Evolutionary conservation across 768 basidiomycete genomes (phyloP), one percentile per base, ranked within the genome.

Genomic region (Saitozyma podzolica): DNA sequence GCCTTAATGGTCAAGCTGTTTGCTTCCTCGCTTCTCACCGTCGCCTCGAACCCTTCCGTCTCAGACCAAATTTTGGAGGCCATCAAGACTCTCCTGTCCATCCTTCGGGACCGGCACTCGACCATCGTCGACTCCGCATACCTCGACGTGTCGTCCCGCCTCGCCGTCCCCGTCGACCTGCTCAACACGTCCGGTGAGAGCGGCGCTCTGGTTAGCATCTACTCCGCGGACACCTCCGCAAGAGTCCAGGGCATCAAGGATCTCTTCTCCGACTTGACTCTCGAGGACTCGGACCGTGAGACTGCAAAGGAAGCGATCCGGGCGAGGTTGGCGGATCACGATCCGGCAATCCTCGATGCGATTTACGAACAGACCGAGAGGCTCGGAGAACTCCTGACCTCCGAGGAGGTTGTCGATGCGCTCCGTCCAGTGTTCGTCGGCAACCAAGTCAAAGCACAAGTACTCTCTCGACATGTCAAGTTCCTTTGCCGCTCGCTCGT

Each of bases 251-350:
- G 88, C 4, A 85, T 92, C 6, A 83, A 83, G 50, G 82, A 83
- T 40, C 79, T 91, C 45, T 76, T 88, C 43, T 75, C 45, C 14
- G 51, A 62, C n/a, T 17, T 54, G 53, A 39, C 67, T 63, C 59
- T 43, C n/a, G 47, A 39, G 3, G 40, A 50, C n/a, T 40, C 51
- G 16, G 55, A 49, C 9, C 20, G 20, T 7, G 61, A 66, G n/a
- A 75, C 87, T 2, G 79, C 88, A 17, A 82, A 82, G n/a, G 83
- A 85, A 2, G 87, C 88, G 0, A 80, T 97, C 6, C 75, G 88
- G 40, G 84, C 87, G 13, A 86, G 90, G 1, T 80, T 91, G 4
- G 84, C 86, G 54, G 92, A 95, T 68, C 82, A 83, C 8, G 83
- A 86, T 39, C 62, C 80, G 1, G 70, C 79, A 2, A 88, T 96